Conservation (phyloP, 495 filamentous ascomycete genomes). For the Hyphodiscus hymeniophilus region DNA sequence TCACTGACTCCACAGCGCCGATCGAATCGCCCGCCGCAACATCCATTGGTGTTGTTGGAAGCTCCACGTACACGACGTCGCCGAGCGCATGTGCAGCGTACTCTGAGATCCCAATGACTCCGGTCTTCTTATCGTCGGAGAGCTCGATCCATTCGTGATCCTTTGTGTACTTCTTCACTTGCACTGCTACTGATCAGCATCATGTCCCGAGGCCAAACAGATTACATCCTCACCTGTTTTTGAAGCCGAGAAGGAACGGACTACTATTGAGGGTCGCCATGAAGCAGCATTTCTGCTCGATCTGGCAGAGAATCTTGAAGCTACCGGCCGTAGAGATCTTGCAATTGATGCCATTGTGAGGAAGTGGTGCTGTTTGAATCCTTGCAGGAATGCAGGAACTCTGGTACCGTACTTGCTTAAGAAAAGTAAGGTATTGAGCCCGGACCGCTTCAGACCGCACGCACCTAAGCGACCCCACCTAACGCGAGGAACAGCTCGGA, state of each 20-base stretch:
- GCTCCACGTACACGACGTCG: slow-evolving; percentile 95
- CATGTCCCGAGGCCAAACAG: slow-evolving; percentile 4
- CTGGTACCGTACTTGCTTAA: no score
- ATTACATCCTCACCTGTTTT: slow-evolving; percentile 7
- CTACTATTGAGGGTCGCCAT: slow-evolving; percentile 9
- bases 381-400: background rate
- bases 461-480: slow-evolving; percentile 7
- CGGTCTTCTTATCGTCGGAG: slow-evolving; percentile 60
- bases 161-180: slow-evolving; percentile 83
- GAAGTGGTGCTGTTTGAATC: slow-evolving; percentile 1
- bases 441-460: no score
- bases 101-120: slow-evolving; percentile 73
- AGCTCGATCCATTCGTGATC: slow-evolving; percentile 98
- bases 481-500: slow-evolving; percentile 9
- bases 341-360: slow-evolving; percentile 25
- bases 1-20: slow-evolving; percentile 95
- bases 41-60: slow-evolving; percentile 57
- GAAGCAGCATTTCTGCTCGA: slow-evolving; percentile 10
- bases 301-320: slow-evolving; percentile 12
- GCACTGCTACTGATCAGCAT: slow-evolving; percentile 27
- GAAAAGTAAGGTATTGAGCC: slow-evolving; percentile 7
- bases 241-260: slow-evolving; percentile 18
- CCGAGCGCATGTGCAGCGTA: slow-evolving; percentile 88
- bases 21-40: slow-evolving; percentile 67
- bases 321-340: slow-evolving; percentile 21